Base-by-base conservation (phyloP, 2,329 filamentous ascomycete genomes). In the Microdochium trichocladiopsis region DNA sequence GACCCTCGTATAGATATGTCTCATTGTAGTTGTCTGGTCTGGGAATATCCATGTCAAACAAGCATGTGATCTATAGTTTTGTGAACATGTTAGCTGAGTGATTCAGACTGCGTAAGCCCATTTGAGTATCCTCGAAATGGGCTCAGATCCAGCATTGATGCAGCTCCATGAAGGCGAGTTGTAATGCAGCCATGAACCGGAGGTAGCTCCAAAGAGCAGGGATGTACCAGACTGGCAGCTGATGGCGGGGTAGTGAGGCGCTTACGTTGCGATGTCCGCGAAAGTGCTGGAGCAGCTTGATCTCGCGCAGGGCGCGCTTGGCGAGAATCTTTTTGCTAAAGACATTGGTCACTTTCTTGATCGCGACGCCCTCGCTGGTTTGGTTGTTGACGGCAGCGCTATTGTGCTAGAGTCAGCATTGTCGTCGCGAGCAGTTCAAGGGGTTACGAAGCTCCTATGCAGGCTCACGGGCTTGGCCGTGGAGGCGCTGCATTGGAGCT, bases 321-420 rank as follows among this genome's bases (percentile, higher is more conserved):
- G 94, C 94, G 60, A 99, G 81, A 62, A 99, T 99, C 84, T 97
- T 97, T 78, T 99, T 99, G 82, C 91, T 96, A 74, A 99, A 99
- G 64, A 99, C 93, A 88, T 99, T 99, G 77, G 94, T 99, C 69
- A 99, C 90, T 75, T 99, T 99, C 76, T 99, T 99, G 79, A 99
- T 94, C 64, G 94, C 94, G 57, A 99, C 92, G 41, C 93, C 92
- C 69, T 99, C 94, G 65, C 84, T 87, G 28, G 88, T 95, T 70
- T 91, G 84, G 68, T 84, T 86, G 78, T 97, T 96, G 60, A 90
- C 89, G 52, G 94, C 94, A 55, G 94, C 93, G 72, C 92, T 96
- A 12, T 45, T 4, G 21, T 18, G 18, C 16, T 21, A 9, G 22
- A 21, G 41, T 45, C 12, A 45, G 41, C 21, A 16, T 16, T 37